Base-by-base conservation (phyloP, 2,329 filamentous ascomycete genomes). In the Aspergillus clavatus region DNA sequence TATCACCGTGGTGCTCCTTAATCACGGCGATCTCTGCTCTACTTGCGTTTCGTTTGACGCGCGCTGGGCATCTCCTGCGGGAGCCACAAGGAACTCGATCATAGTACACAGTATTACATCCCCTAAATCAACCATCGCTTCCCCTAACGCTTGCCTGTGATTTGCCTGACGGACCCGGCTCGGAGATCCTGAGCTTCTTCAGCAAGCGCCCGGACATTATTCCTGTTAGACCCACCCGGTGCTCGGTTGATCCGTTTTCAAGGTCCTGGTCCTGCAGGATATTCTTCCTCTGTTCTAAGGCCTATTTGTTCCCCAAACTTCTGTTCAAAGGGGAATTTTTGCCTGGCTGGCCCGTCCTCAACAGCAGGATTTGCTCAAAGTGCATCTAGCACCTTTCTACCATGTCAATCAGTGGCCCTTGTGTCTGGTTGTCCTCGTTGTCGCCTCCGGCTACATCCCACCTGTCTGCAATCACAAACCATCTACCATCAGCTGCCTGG, bases 361-460 rank as follows among this genome's bases (percentile, higher is more conserved):
- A 39, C 29, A 38, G 16, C 8, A 27, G 31, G 24, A 42, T 19
- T 22, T 50, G 33, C 35, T 50, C 50, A 50, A 48, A 49, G 33
- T 48, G 27, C 29, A 16, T n/a, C 26, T 35, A 39, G 38, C 23
- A 31, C 38, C 19, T 37, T 8, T 51, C 42, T 60, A 65, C 48
- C 58, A 66, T 66, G 57, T 66, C 65, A 54, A 63, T 60, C 52
- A 66, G 57, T 39, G 65, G 64, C 38, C 65, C 62, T 53, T 66
- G 63, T 53, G 58, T 62, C 42, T 66, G 63, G 63, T 50, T 64
- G 45, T 56, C 63, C 35, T 59, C 63, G 33, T 51, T 65, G 48
- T 58, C 60, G 43, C 58, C 61, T 29, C 57, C 61, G 42, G 51
- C 58, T 40, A 53, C 56, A 36, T 63, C 62, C 35, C 57, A 61